Base-by-base conservation (phyloP, 768 basidiomycete genomes). In the Kwoniella europaea region DNA sequence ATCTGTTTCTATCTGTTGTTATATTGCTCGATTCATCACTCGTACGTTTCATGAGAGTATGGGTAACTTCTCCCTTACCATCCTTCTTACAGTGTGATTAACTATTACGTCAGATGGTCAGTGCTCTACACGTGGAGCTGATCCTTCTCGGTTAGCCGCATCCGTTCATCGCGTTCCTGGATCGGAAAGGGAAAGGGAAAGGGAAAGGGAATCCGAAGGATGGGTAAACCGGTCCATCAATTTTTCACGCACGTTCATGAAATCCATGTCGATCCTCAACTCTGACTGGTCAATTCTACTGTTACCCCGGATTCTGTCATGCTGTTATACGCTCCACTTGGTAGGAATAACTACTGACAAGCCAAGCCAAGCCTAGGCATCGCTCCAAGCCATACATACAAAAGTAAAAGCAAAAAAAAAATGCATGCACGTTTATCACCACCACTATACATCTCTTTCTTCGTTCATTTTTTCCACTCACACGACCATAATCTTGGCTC, bases 241-340 rank as follows among this genome's bases (percentile, higher is more conserved):
- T 18, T 18, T 55, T 55, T 18, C 54, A 59, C 65, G 65, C 65
- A 67, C 65, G 65, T 67, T 67, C 29, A 43, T 67, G 65, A 41
- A 58, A 46, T 61, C 62, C 18, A 60, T 41, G 22, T 24, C 27
- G 52, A 61, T 54, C 22, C 67, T 68, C 24, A 52, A 50, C 55
- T 68, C 46, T 68, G 24, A 68, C 59, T 68, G 67, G 67, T 67
- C 35, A 24, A 13, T 9, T 44, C 22, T n/a, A 35, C 54, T 50
- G 43, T 35, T 24, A 56, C 41, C 44, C 50, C 18, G 22, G 35
- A 41, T 58, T 18, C 22, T 10, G 58, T 56, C 43, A 15, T 22
- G 27, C 35, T 35, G 35, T 35, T 42, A 22, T 42, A 59, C 35
- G 46, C 67, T 57, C 65, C 52, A 65, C 53, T 22, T 29, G 15